Evolutionary conservation across 1,139 yeast genomes (phyloP), one percentile per base, ranked within the genome.

Genomic region (Tardiomyces blankii): DNA sequence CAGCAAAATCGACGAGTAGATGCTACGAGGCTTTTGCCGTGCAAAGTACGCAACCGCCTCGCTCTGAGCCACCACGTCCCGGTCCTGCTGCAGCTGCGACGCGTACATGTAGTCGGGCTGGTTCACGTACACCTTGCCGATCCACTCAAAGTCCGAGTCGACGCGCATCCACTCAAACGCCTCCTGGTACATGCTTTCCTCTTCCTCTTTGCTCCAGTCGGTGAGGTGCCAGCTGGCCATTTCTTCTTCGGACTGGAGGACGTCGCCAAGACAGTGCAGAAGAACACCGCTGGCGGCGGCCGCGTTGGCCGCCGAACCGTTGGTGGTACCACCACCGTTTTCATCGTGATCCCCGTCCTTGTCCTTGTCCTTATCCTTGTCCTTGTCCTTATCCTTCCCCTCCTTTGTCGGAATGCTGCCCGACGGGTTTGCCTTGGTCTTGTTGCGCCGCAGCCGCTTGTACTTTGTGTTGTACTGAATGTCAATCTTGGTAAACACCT

Each of bases 121-220:
- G 54, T 82, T 84, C 35, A 93, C 79, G 50, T 80, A 74, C 27
- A 86, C 70, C 52, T 76, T 77, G 48, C 95, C 87, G 44, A 93
- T 83, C 99, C 99, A 93, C 62, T 93, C 98, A 58, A 83, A 85
- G 63, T 93, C 99, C 0, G 96, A 89, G 65, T 93, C 99, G 9
- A 89, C 87, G 54, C 99, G 73, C 40, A 93, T 74, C 99, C 99
- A 93, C 59, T 93, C 98, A 65, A 88, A 93, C 0, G 96, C 96
- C 60, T 91, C 97, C 54, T 78, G 79, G 42, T 76, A 72, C 70
- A 76, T 73, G 39, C 65, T 64, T 44, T 80, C 89, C 49, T 84
- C 94, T 49, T 81, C 86, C 40, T 80, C 80, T 46, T 74, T 74
- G 1, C 78, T 73, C 78, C 89, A 83, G 41, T 86, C 95, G 1